Evolutionary conservation across 2,329 filamentous ascomycete species (phyloP), one percentile per base, ranked within the genome.

Genomic region (Hymenoscyphus repandus): DNA sequence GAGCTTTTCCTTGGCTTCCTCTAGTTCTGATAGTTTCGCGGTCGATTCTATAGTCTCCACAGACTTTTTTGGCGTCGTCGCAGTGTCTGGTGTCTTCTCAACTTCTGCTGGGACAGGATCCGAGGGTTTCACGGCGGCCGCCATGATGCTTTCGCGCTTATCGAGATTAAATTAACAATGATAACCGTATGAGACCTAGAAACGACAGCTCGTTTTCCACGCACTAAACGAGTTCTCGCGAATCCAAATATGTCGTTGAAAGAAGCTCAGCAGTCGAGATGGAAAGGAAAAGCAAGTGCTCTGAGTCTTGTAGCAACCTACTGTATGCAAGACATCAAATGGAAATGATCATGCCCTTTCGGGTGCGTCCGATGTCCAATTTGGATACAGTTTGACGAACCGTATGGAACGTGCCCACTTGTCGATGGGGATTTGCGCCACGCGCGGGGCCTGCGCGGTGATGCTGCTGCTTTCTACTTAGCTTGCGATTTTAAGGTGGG

Each of bases 251-350:
- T 20, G 38, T 7, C 12, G 22, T 27, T 17, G 13, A 32, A 20
- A 18, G 34, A 32, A 27, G 34, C 38, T 12, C 22, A 40, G 4
- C 12, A 39, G 18, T 27, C 18, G n/a, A 39, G n/a, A 22, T 39
- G 13, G 32, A 40, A 9, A 15, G 15, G 39, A 39, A 32, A 39
- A 20, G 9, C 31, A 38, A 17, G 17, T 5, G 15, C 10, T 11
- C 17, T 10, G 5, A 15, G 27, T 12, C 3, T 34, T 27, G 7
- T 17, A 30, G 17, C 32, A 22, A 39, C 9, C 45, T 47, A 18
- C n/a, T 32, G 36, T 47, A 39, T 32, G 45, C 45, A 33, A 40
- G 45, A 47, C 44, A 37, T 46, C 44, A 20, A 47, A 30, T 31
- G 34, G 34, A 39, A 32, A 47, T 47, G 45, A 40, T n/a, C 9